Conservation (phyloP, 1,139 yeast genomes). For the Hansenula lynferdii region DNA sequence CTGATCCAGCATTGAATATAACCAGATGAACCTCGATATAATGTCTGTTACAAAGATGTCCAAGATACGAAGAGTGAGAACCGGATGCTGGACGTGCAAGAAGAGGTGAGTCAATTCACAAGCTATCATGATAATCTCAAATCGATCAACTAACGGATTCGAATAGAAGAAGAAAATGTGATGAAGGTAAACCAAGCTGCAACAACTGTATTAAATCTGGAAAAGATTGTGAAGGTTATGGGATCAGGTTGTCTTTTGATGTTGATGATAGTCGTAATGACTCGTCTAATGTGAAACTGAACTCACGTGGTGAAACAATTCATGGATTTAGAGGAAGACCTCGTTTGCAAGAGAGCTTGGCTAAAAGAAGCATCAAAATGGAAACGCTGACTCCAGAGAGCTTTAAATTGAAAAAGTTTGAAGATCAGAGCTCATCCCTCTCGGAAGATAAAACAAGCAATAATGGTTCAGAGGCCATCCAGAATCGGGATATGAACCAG, state of each 20-base stretch:
- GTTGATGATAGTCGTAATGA: slow-evolving; percentile 37
- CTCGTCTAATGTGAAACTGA: slow-evolving; percentile 10
- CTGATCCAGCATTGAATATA: too few relatives aligned
- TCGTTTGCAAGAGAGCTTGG: slow-evolving; percentile 22
- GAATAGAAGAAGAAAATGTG: slow-evolving; percentile 43
- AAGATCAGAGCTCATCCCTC: not conserved
- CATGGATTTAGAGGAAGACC: slow-evolving; percentile 35
- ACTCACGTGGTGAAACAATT: slow-evolving; percentile 26
- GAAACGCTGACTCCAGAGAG: not conserved
- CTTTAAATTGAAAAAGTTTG: not conserved
- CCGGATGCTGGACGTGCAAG: slow-evolving; percentile 36
- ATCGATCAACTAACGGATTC: not conserved
- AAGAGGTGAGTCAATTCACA: slow-evolving; percentile 7
- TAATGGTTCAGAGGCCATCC: not conserved
- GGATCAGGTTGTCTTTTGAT: slow-evolving; percentile 39
- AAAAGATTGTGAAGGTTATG: slow-evolving; percentile 45
- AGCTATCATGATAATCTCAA: not conserved
- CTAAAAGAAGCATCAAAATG: slow-evolving; percentile 14
- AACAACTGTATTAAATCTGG: slow-evolving; percentile 38
- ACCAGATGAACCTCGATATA: too few relatives aligned
- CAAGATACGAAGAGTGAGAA: slow-evolving; percentile 42
- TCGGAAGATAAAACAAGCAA: not conserved
- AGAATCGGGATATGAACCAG: not conserved
- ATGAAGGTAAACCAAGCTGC: slow-evolving; percentile 44
- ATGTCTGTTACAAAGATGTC: slow-evolving; percentile 7